Evolutionary conservation across 352 stramenopile genomes (phyloP), one percentile per base, ranked within the genome.

Genomic region (Pythium chondricola): DNA sequence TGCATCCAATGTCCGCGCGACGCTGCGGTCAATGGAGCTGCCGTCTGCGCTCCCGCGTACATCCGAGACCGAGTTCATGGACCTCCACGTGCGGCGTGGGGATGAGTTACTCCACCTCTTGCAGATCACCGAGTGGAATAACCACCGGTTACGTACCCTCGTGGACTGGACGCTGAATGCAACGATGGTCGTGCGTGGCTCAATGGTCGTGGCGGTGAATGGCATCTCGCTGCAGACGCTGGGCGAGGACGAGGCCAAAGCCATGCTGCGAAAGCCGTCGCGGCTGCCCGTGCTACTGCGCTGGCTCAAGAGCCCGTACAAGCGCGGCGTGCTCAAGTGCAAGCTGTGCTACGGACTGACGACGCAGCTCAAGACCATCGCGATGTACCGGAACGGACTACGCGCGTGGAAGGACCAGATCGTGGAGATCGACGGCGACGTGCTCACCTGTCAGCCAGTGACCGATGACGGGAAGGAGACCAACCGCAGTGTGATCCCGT

Each of bases 211-310:
- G 3, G 76, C 74, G 35, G 59, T 67, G 24, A 84, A 85, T 53
- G 74, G 72, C 0, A 67, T 84, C 33, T 77, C 62, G 6, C 53
- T 88, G 24, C 72, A 88, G 47, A 86, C 74, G 8, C 49, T 88
- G 25, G 67, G 48, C 10, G 52, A 68, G 14, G 54, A 68, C 5
- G 69, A 82, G 45, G 63, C 83, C 17, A 44, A 40, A 18, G 58
- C 58, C 18, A 52, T 83, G 44, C 49, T 88, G 16, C 52, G 70
- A 7, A 56, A 50, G 0, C 63, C 61, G 1, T 62, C 46, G 3
- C 21, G 60, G 6, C 43, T 81, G 11, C 69, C 73, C 1, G 43
- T 79, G 24, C 67, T 59, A 1, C 25, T 88, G 42, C 58, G 72
- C 2, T 86, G 81, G 52, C 49, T 85, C 17, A 58, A 60, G 50